phyloP scores from a whole-genome alignment of 1,284 basidiomycete genomes.

The Athelia psychrophila region DNA sequence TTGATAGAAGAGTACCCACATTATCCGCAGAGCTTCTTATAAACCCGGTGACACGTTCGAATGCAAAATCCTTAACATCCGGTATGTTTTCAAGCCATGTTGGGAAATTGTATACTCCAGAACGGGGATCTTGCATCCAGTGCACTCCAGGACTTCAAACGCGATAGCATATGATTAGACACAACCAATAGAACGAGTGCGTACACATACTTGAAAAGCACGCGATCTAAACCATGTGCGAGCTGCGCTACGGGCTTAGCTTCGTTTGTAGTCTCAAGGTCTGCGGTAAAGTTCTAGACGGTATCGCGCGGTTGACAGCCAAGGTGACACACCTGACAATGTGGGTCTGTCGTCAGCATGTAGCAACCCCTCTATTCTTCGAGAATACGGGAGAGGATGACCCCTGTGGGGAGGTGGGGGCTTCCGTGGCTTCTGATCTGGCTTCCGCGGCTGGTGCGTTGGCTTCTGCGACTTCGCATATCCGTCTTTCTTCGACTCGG shows the following conservation, averaged over 20 bases:
- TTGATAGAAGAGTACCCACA: conserved; percentile 35
- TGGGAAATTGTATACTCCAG: conserved; percentile 86
- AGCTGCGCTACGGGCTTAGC: conserved; percentile 68
- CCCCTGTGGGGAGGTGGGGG: neutral
- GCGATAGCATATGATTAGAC: neutral
- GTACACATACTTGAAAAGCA: conserved; percentile 77
- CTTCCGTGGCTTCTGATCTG: neutral
- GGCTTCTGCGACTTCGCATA: no score
- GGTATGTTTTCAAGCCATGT: conserved; percentile 73
- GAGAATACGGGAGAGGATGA: neutral
- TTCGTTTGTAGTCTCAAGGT: conserved; percentile 42
- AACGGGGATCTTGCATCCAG: conserved; percentile 85
- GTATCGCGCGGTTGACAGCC: neutral
- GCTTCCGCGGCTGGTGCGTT: no score
- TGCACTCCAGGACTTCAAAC: conserved; percentile 81
- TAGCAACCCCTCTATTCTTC: conserved; percentile 1
- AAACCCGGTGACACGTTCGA: conserved; percentile 77
- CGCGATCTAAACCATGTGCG: conserved; percentile 77
- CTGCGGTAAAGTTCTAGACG: conserved; percentile 25
- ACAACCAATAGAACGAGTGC: neutral
- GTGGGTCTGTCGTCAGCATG: neutral
- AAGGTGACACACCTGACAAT: neutral
- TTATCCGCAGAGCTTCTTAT: conserved; percentile 80
- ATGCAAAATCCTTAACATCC: conserved; percentile 87
- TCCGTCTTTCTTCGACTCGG: no score